phyloP scores from a whole-genome alignment of 2,329 filamentous ascomycete species.

The Coleophoma cylindrospora region DNA sequence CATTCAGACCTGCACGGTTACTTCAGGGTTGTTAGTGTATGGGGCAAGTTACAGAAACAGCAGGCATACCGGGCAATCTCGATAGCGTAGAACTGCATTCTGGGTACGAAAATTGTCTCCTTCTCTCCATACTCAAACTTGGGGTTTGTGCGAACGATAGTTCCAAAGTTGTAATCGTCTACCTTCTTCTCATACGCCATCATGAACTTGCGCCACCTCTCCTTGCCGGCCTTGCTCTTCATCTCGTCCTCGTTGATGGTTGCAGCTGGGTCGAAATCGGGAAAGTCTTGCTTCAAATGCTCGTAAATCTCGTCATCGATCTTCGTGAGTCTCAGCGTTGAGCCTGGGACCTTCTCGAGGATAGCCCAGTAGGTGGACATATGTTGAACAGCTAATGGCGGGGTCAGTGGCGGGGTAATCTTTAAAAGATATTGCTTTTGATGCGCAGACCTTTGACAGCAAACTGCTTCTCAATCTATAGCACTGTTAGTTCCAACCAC shows the following conservation, averaged over 20 bases:
- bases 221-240: conserved; percentile 97
- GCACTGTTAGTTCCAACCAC: conserved; percentile 8
- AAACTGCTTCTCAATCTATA: conserved; percentile 96
- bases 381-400: conserved; percentile 71
- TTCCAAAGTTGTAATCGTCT: conserved; percentile 98
- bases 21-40: conserved; percentile 29
- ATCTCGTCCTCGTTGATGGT: conserved; percentile 88
- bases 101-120: conserved; percentile 77
- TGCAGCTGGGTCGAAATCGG: conserved; percentile 79
- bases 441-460: conserved; percentile 74
- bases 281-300: conserved; percentile 83
- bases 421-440: neutral
- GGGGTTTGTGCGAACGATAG: conserved; percentile 76
- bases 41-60: neutral
- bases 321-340: conserved; percentile 84
- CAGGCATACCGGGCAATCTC: conserved; percentile 62
- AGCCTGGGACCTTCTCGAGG: conserved; percentile 85
- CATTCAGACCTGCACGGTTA: conserved; percentile 85
- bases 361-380: conserved; percentile 97
- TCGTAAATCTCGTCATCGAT: conserved; percentile 92
- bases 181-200: conserved; percentile 89
- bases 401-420: conserved; percentile 18
- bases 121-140: conserved; percentile 83
- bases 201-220: conserved; percentile 92
- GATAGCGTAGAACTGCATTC: conserved; percentile 80